phyloP scores from a whole-genome alignment of 306 rosid species.

The Alnus glutinosa region DNA sequence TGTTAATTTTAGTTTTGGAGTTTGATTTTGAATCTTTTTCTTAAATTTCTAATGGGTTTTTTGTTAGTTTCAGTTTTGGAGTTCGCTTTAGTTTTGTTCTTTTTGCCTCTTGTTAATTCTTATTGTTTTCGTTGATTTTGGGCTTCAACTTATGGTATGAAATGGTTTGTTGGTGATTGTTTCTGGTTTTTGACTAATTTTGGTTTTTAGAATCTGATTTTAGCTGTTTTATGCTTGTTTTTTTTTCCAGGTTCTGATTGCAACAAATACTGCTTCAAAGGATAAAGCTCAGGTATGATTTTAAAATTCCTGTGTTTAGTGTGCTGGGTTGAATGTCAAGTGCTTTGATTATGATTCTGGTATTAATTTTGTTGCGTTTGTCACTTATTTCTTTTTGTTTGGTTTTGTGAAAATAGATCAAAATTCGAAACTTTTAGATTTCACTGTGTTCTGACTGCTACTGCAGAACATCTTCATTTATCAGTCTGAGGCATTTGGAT shows the following conservation, averaged over 20 bases:
- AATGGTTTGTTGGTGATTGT: background rate
- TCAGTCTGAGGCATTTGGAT: conserved; percentile 4
- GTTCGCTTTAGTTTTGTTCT: background rate
- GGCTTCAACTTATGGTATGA: background rate
- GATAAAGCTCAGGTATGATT: conserved; percentile 88
- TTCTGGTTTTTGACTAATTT: conserved; percentile 5
- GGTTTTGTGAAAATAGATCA: background rate
- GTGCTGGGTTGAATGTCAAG: background rate
- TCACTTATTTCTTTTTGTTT: background rate
- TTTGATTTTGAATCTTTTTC: background rate
- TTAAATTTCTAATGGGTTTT: background rate
- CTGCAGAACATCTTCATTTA: background rate
- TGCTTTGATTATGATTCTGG: background rate
- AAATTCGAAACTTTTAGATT: background rate
- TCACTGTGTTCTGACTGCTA: conserved; percentile 4
- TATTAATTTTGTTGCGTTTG: background rate
- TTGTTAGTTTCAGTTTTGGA: background rate
- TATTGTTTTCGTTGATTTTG: conserved; percentile 7
- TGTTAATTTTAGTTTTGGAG: background rate
- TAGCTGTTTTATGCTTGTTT: conserved; percentile 12
- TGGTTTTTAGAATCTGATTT: conserved; percentile 22
- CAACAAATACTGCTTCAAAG: conserved; percentile 75
- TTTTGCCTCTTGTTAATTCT: background rate
- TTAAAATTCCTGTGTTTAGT: conserved; percentile 16
- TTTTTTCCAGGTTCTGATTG: conserved; percentile 74